Percentiles rank a stretch among this genome's conserved stretches.
Conservation (phyloP, 1,284 basidiomycete genomes). For the Sanghuangporus baumii region DNA sequence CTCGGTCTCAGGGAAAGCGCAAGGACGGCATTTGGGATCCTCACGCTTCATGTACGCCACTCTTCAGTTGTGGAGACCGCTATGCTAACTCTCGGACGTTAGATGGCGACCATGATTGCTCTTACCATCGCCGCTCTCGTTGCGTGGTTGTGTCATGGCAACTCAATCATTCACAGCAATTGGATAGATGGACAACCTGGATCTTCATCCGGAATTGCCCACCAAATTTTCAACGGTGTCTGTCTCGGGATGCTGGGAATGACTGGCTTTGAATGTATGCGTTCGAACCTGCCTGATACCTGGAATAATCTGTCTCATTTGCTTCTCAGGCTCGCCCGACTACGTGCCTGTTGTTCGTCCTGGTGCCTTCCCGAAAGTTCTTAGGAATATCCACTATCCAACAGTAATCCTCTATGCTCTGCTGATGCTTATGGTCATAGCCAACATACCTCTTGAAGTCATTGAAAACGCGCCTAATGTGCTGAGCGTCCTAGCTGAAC, state of each 20-base stretch:
- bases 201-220: slow-evolving; percentile 30
- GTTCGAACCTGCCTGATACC: background rate
- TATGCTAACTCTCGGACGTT: slow-evolving; percentile 9
- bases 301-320: background rate
- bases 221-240: slow-evolving; percentile 54
- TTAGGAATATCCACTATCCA: slow-evolving; percentile 59
- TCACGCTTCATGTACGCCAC: slow-evolving; percentile 50
- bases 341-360: slow-evolving; percentile 56
- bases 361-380: slow-evolving; percentile 47
- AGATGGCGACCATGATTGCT: slow-evolving; percentile 50
- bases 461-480: slow-evolving; percentile 48
- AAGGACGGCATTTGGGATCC: slow-evolving; percentile 47
- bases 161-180: slow-evolving; percentile 43
- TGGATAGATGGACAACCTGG: slow-evolving; percentile 40
- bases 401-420: slow-evolving; percentile 47
- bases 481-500: slow-evolving; percentile 52
- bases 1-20: slow-evolving; percentile 59
- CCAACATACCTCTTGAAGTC: slow-evolving; percentile 47
- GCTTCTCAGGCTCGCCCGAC: slow-evolving; percentile 50
- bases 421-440: slow-evolving; percentile 54
- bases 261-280: slow-evolving; percentile 60
- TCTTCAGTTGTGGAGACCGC: background rate
- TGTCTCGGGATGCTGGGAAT: slow-evolving; percentile 65
- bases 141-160: slow-evolving; percentile 48
- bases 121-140: slow-evolving; percentile 44